Conservation (phyloP, 2,329 filamentous ascomycete species). For the Hysterium pulicare region DNA sequence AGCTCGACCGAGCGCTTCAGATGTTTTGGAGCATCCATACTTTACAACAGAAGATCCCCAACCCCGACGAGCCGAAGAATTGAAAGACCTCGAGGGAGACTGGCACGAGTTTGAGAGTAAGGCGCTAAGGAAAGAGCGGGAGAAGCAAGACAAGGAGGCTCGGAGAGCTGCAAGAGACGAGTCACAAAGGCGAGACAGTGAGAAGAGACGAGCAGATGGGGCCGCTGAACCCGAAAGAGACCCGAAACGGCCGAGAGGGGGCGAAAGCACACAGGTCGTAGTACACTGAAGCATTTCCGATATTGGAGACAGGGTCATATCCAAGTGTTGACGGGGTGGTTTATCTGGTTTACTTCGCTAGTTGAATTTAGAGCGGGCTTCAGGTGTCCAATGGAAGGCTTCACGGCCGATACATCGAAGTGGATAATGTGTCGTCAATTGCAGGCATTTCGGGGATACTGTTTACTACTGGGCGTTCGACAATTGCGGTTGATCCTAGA, state of each 20-base stretch:
- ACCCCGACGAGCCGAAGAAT: conserved; percentile 75
- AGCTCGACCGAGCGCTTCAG: conserved; percentile 76
- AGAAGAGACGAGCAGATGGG: conserved; percentile 32
- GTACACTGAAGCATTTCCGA: conserved; percentile 1
- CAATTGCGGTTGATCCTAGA: too few species aligned
- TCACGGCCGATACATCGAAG: too few species aligned
- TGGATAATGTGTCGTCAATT: too few species aligned
- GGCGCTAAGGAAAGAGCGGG: conserved; percentile 84
- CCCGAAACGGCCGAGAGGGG: conserved; percentile 24
- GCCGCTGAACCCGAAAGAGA: conserved; percentile 28
- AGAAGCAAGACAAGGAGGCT: conserved; percentile 60
- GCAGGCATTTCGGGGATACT: too few species aligned
- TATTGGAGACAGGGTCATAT: neutral
- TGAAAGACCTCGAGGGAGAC: conserved; percentile 80
- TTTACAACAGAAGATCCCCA: conserved; percentile 78
- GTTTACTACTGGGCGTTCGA: too few species aligned
- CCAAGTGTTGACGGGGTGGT: neutral
- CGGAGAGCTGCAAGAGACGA: conserved; percentile 37
- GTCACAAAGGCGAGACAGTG: conserved; percentile 24
- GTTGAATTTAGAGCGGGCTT: neutral
- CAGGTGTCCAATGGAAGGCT: neutral
- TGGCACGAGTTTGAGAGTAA: conserved; percentile 99
- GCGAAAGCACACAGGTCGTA: neutral
- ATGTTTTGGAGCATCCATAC: conserved; percentile 83
- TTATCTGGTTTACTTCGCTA: neutral